Conservation (phyloP, 371 early-diverging fungal species). For the Rhizopus delemar region DNA sequence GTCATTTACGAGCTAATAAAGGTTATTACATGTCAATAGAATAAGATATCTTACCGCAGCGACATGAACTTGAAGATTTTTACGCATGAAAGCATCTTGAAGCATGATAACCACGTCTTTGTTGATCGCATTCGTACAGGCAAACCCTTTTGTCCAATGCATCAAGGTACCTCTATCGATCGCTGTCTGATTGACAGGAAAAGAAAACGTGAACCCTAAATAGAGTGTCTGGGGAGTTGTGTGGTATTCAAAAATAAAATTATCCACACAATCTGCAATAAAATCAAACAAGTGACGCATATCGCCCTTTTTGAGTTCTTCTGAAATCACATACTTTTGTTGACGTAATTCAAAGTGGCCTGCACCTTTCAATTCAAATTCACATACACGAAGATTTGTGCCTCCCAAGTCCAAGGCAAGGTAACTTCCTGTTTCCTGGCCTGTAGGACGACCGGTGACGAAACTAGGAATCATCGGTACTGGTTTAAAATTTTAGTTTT, state of each 20-base stretch:
- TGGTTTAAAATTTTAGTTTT: conserved; percentile 3
- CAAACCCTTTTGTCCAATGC: conserved; percentile 93
- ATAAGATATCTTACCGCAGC: conserved; percentile 56
- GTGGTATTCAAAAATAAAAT: conserved; percentile 65
- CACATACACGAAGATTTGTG: conserved; percentile 88
- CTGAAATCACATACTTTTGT: conserved; percentile 24
- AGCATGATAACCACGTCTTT: conserved; percentile 78
- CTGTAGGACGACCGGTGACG: conserved; percentile 77
- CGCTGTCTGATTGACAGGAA: conserved; percentile 84
- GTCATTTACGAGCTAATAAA: conserved; percentile 84
- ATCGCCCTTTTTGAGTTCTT: conserved; percentile 42
- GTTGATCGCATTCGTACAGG: conserved; percentile 69
- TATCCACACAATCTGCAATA: conserved; percentile 81
- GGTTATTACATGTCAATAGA: conserved; percentile 8
- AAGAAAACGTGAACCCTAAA: conserved; percentile 93
- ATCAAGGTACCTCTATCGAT: conserved; percentile 78
- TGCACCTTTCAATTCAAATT: conserved; percentile 23
- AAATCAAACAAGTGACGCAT: conserved; percentile 77
- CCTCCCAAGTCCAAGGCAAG: conserved; percentile 93
- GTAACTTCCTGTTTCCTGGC: conserved; percentile 78
- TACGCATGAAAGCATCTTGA: conserved; percentile 80
- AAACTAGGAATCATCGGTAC: conserved; percentile 78
- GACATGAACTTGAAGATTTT: conserved; percentile 70
- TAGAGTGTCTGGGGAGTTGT: conserved; percentile 15
- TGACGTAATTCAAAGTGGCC: conserved; percentile 47